Percentiles rank a stretch among this genome's conserved stretches.
phyloP scores from a whole-genome alignment of 164 flowering plant species.

The Vitis cinerea region DNA sequence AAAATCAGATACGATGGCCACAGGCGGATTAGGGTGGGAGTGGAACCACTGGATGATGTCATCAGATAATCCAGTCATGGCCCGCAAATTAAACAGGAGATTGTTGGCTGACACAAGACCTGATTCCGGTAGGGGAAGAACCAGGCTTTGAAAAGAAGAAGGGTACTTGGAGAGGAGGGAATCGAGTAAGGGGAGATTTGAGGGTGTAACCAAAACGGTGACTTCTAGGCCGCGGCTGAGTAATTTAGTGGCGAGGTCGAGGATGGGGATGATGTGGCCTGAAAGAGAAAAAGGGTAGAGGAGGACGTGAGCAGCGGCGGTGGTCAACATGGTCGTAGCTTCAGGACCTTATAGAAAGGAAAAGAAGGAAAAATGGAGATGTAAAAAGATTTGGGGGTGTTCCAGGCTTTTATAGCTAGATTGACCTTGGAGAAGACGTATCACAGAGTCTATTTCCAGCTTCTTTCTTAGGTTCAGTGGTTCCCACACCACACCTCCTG shows the following conservation, averaged over 20 bases:
- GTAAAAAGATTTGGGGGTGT: too few species aligned
- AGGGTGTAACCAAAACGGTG: constrained; percentile 33
- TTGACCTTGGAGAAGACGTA: too few species aligned
- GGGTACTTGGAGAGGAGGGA: constrained; percentile 24
- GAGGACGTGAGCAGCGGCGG: constrained; percentile 8
- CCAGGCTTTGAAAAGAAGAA: constrained; percentile 23
- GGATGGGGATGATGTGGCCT: constrained; percentile 24
- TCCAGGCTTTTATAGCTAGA: too few species aligned
- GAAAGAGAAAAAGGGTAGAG: constrained; percentile 16
- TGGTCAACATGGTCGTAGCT: constrained; percentile 3
- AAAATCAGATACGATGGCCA: constrained; percentile 24
- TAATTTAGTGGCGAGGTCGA: constrained; percentile 27
- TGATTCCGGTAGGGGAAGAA: constrained; percentile 21
- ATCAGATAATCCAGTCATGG: constrained; percentile 6
- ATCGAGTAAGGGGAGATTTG: constrained; percentile 25
- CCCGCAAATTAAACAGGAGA: constrained; percentile 3
- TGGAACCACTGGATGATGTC: constrained; percentile 25
- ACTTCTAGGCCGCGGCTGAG: constrained; percentile 19
- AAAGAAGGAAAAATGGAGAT: too few species aligned
- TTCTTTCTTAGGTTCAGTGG: too few species aligned
- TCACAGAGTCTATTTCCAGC: too few species aligned
- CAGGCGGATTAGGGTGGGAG: constrained; percentile 24
- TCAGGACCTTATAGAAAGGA: too few species aligned
- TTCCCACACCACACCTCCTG: too few species aligned
- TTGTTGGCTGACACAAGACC: not conserved